Conservation (phyloP, 2,329 filamentous ascomycete species). For the Drechslerella dactyloides region DNA sequence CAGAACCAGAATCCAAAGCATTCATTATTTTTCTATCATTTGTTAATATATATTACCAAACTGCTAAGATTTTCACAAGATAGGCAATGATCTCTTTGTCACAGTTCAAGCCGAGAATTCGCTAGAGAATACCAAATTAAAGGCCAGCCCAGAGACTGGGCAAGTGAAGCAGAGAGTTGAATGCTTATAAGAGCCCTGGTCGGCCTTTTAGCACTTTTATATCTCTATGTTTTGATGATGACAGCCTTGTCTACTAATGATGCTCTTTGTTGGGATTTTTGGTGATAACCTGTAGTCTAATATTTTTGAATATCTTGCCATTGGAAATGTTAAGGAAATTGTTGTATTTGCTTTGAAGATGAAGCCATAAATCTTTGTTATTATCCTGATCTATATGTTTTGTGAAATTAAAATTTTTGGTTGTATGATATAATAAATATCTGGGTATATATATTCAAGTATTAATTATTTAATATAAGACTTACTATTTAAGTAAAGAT, state of each 20-base stretch:
- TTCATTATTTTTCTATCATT: neutral
- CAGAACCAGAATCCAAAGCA: slow-evolving; percentile 10
- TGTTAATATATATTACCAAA: neutral
- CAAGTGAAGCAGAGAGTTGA: slow-evolving; percentile 8
- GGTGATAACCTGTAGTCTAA: neutral
- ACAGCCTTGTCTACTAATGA: slow-evolving; percentile 8
- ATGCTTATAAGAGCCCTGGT: slow-evolving; percentile 1
- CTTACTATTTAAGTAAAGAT: neutral
- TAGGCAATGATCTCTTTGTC: slow-evolving; percentile 15
- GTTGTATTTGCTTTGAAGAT: slow-evolving; percentile 12
- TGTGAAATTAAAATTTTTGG: neutral
- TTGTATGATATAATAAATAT: neutral
- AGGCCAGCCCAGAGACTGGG: slow-evolving; percentile 15
- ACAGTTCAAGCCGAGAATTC: slow-evolving; percentile 8
- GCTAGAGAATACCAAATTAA: slow-evolving; percentile 14
- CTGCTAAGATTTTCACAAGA: neutral
- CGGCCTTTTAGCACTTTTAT: slow-evolving; percentile 1
- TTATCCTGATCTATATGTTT: neutral
- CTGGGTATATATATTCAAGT: too few relatives aligned
- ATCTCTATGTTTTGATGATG: slow-evolving; percentile 15
- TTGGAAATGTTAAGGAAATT: slow-evolving; percentile 20
- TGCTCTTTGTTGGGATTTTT: slow-evolving; percentile 2
- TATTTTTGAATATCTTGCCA: slow-evolving; percentile 2
- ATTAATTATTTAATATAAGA: too few relatives aligned
- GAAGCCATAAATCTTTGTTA: neutral